Conservation (phyloP, 805 yeast species). For the Starmerella lactis-condensi region DNA sequence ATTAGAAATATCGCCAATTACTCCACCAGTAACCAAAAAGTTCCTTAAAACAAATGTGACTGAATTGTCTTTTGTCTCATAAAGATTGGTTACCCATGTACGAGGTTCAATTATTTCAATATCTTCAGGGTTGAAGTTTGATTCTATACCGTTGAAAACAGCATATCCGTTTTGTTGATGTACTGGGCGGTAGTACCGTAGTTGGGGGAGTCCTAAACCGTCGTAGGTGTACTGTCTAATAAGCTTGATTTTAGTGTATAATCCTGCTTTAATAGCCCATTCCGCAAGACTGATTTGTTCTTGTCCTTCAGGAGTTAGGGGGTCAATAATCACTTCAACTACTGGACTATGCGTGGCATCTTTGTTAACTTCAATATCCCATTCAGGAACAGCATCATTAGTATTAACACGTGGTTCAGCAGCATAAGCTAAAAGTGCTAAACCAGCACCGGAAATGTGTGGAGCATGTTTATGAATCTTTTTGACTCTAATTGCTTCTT, state of each 20-base stretch:
- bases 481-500: slow-evolving; percentile 11
- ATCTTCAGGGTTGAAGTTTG: too few relatives aligned
- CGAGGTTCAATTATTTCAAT: too few relatives aligned
- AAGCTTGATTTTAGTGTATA: slow-evolving; percentile 23
- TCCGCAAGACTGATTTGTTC: slow-evolving; percentile 31
- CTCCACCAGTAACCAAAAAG: slow-evolving; percentile 37
- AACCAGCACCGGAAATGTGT: slow-evolving; percentile 6
- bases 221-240: too few relatives aligned
- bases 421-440: slow-evolving; percentile 6
- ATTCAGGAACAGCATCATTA: slow-evolving; percentile 4
- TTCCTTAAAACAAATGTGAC: too few relatives aligned
- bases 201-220: slow-evolving; percentile 10
- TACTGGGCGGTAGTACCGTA: slow-evolving; percentile 10
- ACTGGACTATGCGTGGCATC: neutral
- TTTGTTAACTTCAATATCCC: neutral
- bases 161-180: slow-evolving; percentile 18
- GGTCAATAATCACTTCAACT: slow-evolving; percentile 35
- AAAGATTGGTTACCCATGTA: too few relatives aligned
- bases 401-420: slow-evolving; percentile 5
- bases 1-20: slow-evolving; percentile 14
- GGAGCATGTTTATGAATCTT: slow-evolving; percentile 6
- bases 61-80: too few relatives aligned
- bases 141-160: slow-evolving; percentile 33
- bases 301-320: slow-evolving; percentile 53
- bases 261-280: slow-evolving; percentile 17